Percentiles rank a stretch among this genome's conserved stretches.
These are phyloP conservation scores for Medakamo hakoo DNA, from an alignment of 139 green algal species.

Conservation along the genomic window DNA sequence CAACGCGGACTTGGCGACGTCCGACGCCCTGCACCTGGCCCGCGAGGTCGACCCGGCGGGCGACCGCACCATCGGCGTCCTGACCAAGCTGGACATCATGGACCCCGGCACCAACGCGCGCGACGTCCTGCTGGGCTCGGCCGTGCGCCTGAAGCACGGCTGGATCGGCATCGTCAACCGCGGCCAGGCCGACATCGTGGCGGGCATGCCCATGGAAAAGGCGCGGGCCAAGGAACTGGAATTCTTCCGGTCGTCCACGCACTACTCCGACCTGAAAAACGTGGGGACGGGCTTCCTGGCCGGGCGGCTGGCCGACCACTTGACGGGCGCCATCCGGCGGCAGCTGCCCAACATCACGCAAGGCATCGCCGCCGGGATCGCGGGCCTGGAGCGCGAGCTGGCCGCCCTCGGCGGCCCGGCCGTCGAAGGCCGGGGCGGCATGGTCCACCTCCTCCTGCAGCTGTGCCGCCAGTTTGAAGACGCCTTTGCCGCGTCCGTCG, in stretches of 20 bases:
- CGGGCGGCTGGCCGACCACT: constrained; percentile 55
- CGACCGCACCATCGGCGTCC: constrained; percentile 43
- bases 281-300: constrained; percentile 57
- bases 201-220: constrained; percentile 22
- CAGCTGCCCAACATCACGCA: constrained; percentile 71
- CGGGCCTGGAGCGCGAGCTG: constrained; percentile 53
- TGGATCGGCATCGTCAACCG: constrained; percentile 90
- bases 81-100: constrained; percentile 97
- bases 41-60: constrained; percentile 72
- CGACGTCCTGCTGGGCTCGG: constrained; percentile 62
- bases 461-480: constrained; percentile 72
- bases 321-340: constrained; percentile 62
- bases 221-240: constrained; percentile 19
- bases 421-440: constrained; percentile 44
- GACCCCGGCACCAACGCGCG: constrained; percentile 79
- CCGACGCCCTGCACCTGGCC: constrained; percentile 87
- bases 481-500: constrained; percentile 56
- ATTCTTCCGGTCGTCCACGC: constrained; percentile 59
- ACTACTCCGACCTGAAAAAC: constrained; percentile 34
- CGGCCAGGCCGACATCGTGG: constrained; percentile 79
- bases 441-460: constrained; percentile 80
- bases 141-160: constrained; percentile 61
- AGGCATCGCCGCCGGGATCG: constrained; percentile 56
- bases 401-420: constrained; percentile 44
- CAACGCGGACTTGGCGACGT: constrained; percentile 93